Base-by-base conservation (phyloP, 2,329 filamentous ascomycete genomes). In the Fusarium decemcellulare region DNA sequence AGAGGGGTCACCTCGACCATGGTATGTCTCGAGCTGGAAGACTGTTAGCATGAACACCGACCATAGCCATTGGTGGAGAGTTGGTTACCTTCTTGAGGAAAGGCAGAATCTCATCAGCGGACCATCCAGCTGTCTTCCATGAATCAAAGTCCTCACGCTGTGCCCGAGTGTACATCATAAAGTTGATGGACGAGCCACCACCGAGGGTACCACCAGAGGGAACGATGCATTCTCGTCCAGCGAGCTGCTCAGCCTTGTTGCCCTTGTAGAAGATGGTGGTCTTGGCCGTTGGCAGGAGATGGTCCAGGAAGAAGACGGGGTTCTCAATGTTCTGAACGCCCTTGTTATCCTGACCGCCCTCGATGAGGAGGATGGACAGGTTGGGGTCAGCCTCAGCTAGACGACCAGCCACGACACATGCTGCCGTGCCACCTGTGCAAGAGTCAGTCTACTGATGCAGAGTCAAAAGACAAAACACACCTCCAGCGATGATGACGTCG, bases 11-110 rank as follows among this genome's bases (percentile, higher is more conserved):
- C 81, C 85, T 30, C 78, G 73, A 6, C 84, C 83, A 66, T 87
- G 83, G 59, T 87, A 90, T 0, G 86, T 90, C 75, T 90, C 88
- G 11, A 89, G 76, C 82, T 83, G 51, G 8, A 15, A 52, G 10
- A 3, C 0, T 14, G 32, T 71, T 14, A 70, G 61, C 8, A 5
- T 16, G 2, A 12, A n/a, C 4, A 4, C 9, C 14, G 2, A 3
- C 10, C 15, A 4, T 11, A 8, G 15, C n/a, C 1, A 5, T 6
- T 2, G 7, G 12, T 2, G 3, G 5, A 2, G 2, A 8, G 27
- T 18, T 8, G 8, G 4, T 14, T 53, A 77, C 77, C 71, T 76
- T 81, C 30, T 75, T 78, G 5, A 80, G 12, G 8, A 72, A 79
- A 0, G 76, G 78, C 3, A 77, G 34, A 10, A 81, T 42, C 2